Evolutionary conservation across 208 protist genomes (phyloP).

Genomic region (Leishmania amazonensis): DNA sequence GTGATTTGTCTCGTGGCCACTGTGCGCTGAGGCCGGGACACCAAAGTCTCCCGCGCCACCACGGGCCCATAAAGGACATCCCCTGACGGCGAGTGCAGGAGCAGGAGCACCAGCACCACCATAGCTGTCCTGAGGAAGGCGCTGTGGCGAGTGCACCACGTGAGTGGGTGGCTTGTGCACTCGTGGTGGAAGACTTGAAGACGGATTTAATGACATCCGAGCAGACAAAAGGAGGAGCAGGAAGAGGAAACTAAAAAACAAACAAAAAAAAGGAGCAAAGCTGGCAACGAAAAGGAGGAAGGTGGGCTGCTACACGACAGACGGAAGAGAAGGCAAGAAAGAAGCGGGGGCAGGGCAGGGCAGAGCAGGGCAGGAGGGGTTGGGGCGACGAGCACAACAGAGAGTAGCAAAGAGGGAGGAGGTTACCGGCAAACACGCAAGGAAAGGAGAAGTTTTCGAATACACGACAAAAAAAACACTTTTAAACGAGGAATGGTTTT

Average conservation of each 20-base stretch:
- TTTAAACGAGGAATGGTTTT: neutral
- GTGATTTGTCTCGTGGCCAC: neutral
- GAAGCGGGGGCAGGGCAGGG: neutral
- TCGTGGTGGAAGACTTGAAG: conserved; percentile 3
- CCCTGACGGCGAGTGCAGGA: neutral
- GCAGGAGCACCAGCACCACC: neutral
- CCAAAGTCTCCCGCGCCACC: neutral
- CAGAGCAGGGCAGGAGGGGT: neutral
- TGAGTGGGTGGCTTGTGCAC: conserved; percentile 8
- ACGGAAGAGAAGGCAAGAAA: neutral
- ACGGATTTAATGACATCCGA: conserved; percentile 18
- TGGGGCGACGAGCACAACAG: conserved; percentile 4
- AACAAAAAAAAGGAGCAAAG: neutral
- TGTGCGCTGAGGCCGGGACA: neutral
- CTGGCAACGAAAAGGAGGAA: neutral
- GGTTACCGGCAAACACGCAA: conserved; percentile 3
- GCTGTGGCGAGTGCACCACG: conserved; percentile 9
- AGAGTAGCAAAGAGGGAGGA: neutral
- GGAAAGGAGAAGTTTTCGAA: conserved; percentile 14
- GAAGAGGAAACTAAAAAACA: neutral
- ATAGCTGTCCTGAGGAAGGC: conserved; percentile 5
- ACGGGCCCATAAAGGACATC: neutral
- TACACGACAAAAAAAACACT: conserved; percentile 10
- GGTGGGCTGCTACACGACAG: neutral
- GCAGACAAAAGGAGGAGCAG: neutral